phyloP scores from a whole-genome alignment of 768 basidiomycete genomes.

The Tricholoma flavovirens region DNA sequence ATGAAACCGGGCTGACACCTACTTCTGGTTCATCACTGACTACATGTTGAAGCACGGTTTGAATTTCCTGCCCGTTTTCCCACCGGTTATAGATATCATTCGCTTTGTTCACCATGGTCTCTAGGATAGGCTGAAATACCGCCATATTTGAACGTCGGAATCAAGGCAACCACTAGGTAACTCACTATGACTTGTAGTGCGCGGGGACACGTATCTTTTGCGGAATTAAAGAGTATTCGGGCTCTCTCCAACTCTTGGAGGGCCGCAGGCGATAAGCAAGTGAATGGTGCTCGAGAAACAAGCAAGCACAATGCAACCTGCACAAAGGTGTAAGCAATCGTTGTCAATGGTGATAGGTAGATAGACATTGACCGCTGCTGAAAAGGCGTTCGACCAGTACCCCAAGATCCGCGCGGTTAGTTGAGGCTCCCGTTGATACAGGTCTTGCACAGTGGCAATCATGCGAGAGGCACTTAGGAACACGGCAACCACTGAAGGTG shows the following conservation, averaged over 20 bases:
- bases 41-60: constrained; percentile 32
- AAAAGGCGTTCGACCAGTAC: constrained; percentile 51
- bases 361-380: constrained; percentile 38
- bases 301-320: constrained; percentile 48
- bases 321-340: background rate
- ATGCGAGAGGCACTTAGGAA: constrained; percentile 60
- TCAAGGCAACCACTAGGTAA: constrained; percentile 9
- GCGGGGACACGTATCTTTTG: constrained; percentile 40
- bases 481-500: constrained; percentile 65
- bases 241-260: constrained; percentile 55
- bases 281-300: constrained; percentile 62
- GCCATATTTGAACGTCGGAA: background rate
- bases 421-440: constrained; percentile 54
- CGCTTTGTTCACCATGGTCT: constrained; percentile 47
- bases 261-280: constrained; percentile 56
- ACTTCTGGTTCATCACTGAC: constrained; percentile 14
- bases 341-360: background rate
- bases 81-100: constrained; percentile 44
- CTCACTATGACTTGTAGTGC: constrained; percentile 42
- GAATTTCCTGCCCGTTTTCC: constrained; percentile 39
- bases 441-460: constrained; percentile 52
- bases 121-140: constrained; percentile 35
- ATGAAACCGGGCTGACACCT: background rate
- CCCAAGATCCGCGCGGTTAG: constrained; percentile 48
- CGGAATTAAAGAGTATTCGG: constrained; percentile 37